Percentiles rank a stretch among this genome's conserved stretches.
phyloP scores from a whole-genome alignment of 2,329 filamentous ascomycete species.

The Esteya vermicola region DNA sequence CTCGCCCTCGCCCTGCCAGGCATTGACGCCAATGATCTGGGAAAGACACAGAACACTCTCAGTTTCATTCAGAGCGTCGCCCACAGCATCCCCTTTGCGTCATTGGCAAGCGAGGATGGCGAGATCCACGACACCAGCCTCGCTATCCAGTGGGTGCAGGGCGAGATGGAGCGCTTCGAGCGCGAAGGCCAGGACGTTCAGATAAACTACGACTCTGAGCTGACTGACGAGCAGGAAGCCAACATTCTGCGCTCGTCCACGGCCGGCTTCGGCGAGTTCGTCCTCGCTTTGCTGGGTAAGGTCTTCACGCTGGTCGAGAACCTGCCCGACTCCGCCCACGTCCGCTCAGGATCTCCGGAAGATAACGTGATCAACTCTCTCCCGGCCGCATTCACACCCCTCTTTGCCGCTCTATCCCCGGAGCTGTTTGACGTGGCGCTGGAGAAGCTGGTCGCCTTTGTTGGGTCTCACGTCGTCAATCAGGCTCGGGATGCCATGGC shows the following conservation, averaged over 20 bases:
- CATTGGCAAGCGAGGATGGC: constrained; percentile 55
- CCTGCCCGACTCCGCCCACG: constrained; percentile 74
- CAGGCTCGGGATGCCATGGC: constrained; percentile 96
- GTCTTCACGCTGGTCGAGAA: constrained; percentile 95
- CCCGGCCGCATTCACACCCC: constrained; percentile 76
- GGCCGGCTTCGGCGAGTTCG: constrained; percentile 83
- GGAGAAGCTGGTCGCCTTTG: constrained; percentile 84
- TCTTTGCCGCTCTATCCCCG: constrained; percentile 81
- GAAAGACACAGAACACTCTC: constrained; percentile 88
- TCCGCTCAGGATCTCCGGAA: constrained; percentile 83
- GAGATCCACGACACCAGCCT: constrained; percentile 59
- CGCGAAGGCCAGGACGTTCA: constrained; percentile 70
- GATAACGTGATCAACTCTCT: constrained; percentile 95
- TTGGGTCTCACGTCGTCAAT: constrained; percentile 88
- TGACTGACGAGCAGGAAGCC: constrained; percentile 76
- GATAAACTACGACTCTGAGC: constrained; percentile 69
- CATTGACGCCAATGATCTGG: constrained; percentile 93
- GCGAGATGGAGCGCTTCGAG: constrained; percentile 89
- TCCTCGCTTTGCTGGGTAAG: constrained; percentile 78
- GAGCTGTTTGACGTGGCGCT: constrained; percentile 86
- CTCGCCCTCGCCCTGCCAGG: constrained; percentile 87
- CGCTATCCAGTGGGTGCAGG: constrained; percentile 86
- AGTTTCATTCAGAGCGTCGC: constrained; percentile 92
- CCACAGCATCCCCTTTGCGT: constrained; percentile 87
- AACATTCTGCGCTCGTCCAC: constrained; percentile 86